These are phyloP conservation scores for Pseudoturritis turrita DNA, from an alignment of 345 rosid species.

Conservation along the genomic window DNA sequence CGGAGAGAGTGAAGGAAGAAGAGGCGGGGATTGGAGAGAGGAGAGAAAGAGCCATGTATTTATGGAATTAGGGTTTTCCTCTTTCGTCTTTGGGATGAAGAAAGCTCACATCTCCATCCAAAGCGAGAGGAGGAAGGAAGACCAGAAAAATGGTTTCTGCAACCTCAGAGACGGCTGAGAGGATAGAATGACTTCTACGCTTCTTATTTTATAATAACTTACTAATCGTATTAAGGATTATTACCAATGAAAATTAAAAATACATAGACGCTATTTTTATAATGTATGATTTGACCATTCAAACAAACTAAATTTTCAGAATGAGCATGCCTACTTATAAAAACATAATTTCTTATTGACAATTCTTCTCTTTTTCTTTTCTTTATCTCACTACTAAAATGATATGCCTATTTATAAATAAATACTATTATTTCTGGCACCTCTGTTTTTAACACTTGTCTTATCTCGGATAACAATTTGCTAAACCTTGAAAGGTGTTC, in stretches of 20 bases:
- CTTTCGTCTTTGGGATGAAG: conserved; percentile 9
- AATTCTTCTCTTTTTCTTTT: background rate
- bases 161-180: background rate
- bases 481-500: background rate
- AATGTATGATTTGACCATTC: background rate
- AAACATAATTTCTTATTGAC: too few relatives aligned
- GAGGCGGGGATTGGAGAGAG: conserved; percentile 27
- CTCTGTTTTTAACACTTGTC: background rate
- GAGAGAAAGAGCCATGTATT: conserved; percentile 38
- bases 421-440: background rate
- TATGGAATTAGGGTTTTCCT: background rate
- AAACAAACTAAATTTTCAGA: background rate
- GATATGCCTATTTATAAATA: background rate
- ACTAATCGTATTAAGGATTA: background rate
- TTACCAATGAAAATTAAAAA: background rate
- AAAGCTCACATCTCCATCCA: conserved; percentile 39
- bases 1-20: conserved; percentile 24
- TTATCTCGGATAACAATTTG: background rate
- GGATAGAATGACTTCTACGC: conserved; percentile 9
- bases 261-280: background rate
- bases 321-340: background rate
- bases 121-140: conserved; percentile 16
- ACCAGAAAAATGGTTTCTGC: conserved; percentile 41
- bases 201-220: background rate
- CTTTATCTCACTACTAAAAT: background rate